Conservation (phyloP, 352 stramenopile species). For the Phytophthora uliginosa region DNA sequence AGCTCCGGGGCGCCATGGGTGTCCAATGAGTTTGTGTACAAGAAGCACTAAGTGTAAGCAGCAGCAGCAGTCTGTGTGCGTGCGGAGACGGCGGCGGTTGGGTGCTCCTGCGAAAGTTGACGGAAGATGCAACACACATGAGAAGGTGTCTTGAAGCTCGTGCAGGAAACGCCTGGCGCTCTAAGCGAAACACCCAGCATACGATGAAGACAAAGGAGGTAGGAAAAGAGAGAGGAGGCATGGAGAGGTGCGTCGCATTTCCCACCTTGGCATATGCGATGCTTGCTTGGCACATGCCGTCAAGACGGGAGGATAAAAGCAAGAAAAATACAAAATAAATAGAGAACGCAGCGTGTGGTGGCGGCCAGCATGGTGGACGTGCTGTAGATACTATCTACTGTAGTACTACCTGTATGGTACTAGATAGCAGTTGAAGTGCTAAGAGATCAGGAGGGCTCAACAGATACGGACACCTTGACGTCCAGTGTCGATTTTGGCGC, state of each 20-base stretch:
- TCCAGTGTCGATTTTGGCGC: no score
- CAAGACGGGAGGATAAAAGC: slow-evolving; percentile 10
- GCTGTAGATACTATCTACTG: no score
- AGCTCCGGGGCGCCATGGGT: slow-evolving; percentile 58
- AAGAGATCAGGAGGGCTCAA: neutral
- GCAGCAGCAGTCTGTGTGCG: slow-evolving; percentile 4
- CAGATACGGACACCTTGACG: slow-evolving; percentile 1
- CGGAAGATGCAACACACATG: neutral
- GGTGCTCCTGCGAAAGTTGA: neutral
- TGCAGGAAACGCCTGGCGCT: neutral
- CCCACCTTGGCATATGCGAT: neutral
- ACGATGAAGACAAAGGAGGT: slow-evolving; percentile 13
- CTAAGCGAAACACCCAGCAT: neutral
- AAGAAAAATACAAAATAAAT: slow-evolving; percentile 32
- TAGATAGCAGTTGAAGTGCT: slow-evolving; percentile 5
- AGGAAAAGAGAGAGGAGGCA: slow-evolving; percentile 8
- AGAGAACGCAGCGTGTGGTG: slow-evolving; percentile 16
- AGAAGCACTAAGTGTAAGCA: slow-evolving; percentile 83
- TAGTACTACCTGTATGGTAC: no score
- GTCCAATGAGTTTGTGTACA: slow-evolving; percentile 80
- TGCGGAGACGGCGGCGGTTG: neutral
- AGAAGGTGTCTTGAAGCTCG: neutral
- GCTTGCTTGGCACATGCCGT: neutral
- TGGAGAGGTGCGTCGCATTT: slow-evolving; percentile 6
- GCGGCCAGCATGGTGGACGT: neutral